Percentiles rank a stretch among this genome's conserved stretches.
Evolutionary conservation across 73 alveolate genomes (phyloP).

Genomic region (Paramecium tetraurelia): DNA sequence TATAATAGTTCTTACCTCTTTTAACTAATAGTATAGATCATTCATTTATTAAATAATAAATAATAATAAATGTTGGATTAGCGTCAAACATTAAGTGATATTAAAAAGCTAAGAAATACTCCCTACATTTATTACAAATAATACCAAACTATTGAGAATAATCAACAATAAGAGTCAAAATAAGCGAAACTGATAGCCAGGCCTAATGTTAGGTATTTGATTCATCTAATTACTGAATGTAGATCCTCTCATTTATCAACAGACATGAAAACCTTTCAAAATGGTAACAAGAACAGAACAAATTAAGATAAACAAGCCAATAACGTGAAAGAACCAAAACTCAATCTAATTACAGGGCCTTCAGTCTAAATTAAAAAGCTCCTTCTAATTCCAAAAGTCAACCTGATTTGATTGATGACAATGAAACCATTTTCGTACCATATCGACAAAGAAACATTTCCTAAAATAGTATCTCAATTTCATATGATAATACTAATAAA

Average conservation of each 20-base stretch:
- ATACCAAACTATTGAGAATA: neutral
- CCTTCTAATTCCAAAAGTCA: constrained; percentile 5
- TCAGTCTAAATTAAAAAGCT: neutral
- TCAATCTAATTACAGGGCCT: neutral
- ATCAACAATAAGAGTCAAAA: neutral
- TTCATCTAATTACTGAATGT: neutral
- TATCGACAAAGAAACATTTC: neutral
- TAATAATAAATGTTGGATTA: neutral
- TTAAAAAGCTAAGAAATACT: neutral
- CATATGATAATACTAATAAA: neutral
- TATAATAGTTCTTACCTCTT: neutral
- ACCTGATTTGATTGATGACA: neutral
- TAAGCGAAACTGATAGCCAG: neutral
- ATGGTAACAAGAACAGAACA: neutral
- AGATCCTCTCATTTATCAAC: constrained; percentile 1
- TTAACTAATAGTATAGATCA: neutral
- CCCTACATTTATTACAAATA: neutral
- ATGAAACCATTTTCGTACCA: neutral
- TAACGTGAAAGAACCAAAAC: neutral
- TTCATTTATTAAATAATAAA: neutral
- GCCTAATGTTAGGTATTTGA: neutral
- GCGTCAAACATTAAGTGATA: constrained; percentile 40
- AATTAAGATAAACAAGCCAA: neutral
- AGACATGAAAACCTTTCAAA: neutral
- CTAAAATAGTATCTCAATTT: neutral